Evolutionary conservation across 1,284 basidiomycete genomes (phyloP).

Genomic region (Chondrostereum purpureum): DNA sequence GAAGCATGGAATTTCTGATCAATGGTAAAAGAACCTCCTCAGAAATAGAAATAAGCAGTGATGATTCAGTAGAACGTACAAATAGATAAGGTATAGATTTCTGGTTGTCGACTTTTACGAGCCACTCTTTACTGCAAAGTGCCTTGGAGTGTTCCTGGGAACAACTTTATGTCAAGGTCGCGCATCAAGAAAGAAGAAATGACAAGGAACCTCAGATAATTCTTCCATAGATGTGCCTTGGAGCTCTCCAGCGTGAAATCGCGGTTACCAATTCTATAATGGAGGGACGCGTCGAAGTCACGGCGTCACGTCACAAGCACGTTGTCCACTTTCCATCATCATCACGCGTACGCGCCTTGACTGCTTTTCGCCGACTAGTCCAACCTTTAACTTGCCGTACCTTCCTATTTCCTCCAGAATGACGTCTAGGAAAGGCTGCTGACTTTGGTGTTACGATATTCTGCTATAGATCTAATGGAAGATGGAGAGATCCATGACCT

Average conservation of each 20-base stretch:
- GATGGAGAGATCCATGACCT: constrained; percentile 21
- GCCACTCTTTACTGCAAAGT: constrained; percentile 64
- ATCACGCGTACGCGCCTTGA: too few species aligned
- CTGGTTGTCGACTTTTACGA: constrained; percentile 52
- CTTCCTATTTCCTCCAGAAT: too few species aligned
- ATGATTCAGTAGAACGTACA: constrained; percentile 30
- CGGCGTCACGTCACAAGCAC: too few species aligned
- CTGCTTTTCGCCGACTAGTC: too few species aligned
- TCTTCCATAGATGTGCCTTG: constrained; percentile 37
- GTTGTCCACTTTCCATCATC: too few species aligned
- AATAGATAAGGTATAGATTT: constrained; percentile 63
- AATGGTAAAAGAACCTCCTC: constrained; percentile 10
- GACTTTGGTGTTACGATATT: too few species aligned
- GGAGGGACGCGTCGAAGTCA: too few species aligned
- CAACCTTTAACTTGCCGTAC: too few species aligned
- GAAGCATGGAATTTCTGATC: constrained; percentile 59
- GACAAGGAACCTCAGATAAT: constrained; percentile 48
- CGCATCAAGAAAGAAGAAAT: constrained; percentile 8
- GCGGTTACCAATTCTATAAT: too few species aligned
- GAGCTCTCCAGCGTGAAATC: too few species aligned
- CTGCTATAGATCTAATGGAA: too few species aligned
- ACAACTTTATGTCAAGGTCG: constrained; percentile 5
- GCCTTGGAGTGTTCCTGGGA: constrained; percentile 49
- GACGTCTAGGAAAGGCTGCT: too few species aligned
- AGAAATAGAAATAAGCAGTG: neutral